A percentile compares a stretch with the other conserved stretches of the same genome.
These are phyloP conservation scores for Ilyonectria mors-panacis DNA, from an alignment of 2,329 filamentous ascomycete genomes.

Conservation along the genomic window DNA sequence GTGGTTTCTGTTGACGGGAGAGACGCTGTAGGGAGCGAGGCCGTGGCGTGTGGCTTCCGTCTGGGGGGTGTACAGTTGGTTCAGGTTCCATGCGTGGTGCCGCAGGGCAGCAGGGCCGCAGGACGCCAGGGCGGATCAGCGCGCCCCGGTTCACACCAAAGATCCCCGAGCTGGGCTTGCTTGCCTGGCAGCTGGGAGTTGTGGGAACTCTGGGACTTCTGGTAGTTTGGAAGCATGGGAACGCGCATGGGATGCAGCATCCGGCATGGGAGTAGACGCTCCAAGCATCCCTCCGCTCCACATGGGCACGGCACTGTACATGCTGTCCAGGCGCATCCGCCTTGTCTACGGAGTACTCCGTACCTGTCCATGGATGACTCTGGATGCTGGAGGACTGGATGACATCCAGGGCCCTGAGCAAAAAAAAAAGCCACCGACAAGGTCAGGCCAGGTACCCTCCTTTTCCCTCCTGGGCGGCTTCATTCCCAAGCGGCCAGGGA, in stretches of 20 bases:
- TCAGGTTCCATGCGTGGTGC: background rate
- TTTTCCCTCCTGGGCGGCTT: slow-evolving; percentile 15
- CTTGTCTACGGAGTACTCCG: slow-evolving; percentile 1
- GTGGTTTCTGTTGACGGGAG: background rate
- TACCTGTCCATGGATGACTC: background rate
- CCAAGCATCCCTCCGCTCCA: background rate
- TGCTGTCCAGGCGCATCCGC: background rate
- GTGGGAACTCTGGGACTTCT: slow-evolving; percentile 2
- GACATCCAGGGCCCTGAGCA: slow-evolving; percentile 38
- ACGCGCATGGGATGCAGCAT: background rate
- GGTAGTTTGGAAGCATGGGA: background rate
- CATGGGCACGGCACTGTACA: background rate
- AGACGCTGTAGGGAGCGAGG: background rate
- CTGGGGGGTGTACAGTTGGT: background rate
- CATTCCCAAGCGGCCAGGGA: slow-evolving; percentile 34
- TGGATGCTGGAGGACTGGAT: slow-evolving; percentile 22
- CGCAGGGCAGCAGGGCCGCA: slow-evolving; percentile 5
- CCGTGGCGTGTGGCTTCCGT: background rate
- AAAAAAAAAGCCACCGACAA: slow-evolving; percentile 40
- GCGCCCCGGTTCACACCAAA: slow-evolving; percentile 17
- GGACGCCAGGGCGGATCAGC: slow-evolving; percentile 17
- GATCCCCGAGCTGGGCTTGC: slow-evolving; percentile 25
- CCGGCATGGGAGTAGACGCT: slow-evolving; percentile 12
- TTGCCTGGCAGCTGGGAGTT: slow-evolving; percentile 11
- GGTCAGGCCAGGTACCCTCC: slow-evolving; percentile 40